These are phyloP conservation scores for Geranium brycei DNA, from an alignment of 345 rosid genomes.

Conservation along the genomic window DNA sequence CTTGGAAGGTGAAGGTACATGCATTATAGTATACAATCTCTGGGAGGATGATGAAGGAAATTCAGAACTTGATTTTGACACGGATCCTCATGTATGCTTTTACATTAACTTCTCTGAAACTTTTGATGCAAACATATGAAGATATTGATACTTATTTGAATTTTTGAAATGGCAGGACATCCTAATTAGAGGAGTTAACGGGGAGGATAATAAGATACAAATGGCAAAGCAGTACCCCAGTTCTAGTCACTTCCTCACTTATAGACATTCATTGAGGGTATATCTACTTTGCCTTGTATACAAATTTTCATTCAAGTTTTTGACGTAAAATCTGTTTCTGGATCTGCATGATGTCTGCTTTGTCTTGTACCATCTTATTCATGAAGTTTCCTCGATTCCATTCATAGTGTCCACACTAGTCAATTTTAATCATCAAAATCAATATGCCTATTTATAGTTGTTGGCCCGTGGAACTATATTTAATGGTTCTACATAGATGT, in stretches of 20 bases:
- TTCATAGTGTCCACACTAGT: no score
- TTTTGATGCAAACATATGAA: not conserved
- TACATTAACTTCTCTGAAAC: not conserved
- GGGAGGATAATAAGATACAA: slow-evolving; percentile 47
- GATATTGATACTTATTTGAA: not conserved
- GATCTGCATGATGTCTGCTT: no score
- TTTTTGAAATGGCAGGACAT: slow-evolving; percentile 43
- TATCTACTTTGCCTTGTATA: not conserved
- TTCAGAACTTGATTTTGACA: slow-evolving; percentile 61
- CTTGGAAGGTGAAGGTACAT: slow-evolving; percentile 40
- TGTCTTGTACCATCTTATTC: no score
- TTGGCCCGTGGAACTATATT: no score
- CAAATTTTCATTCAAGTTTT: no score
- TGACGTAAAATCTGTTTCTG: not conserved
- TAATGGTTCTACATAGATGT: no score
- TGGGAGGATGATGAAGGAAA: slow-evolving; percentile 68
- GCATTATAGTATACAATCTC: slow-evolving; percentile 55
- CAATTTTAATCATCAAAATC: no score
- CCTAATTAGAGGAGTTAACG: slow-evolving; percentile 57
- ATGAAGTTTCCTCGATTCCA: no score
- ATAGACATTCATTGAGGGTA: slow-evolving; percentile 64
- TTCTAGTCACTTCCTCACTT: slow-evolving; percentile 51
- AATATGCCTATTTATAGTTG: no score
- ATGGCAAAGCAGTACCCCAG: slow-evolving; percentile 48
- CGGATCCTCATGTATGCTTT: slow-evolving; percentile 38